Evolutionary conservation across 2,329 filamentous ascomycete species (phyloP), one percentile per base, ranked within the genome.

Genomic region (Fusarium transvaalense): DNA sequence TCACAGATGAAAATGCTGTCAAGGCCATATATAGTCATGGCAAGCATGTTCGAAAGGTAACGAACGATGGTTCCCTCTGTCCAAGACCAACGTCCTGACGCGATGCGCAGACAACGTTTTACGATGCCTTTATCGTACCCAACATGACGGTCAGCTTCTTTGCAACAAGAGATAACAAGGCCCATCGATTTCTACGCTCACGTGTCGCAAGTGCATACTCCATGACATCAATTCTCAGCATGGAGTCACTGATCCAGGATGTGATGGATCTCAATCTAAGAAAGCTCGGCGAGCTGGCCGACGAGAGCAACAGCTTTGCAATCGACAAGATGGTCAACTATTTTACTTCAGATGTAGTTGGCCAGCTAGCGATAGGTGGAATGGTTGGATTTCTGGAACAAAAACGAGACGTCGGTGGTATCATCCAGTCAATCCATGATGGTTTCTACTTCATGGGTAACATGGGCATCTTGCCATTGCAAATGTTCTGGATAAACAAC

Each of bases 141-240:
- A 56, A 66, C 10, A 66, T 64, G 61, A 66, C 56, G 0, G 27
- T 64, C 23, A 66, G 64, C 21, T 61, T 66, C 15, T 66, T 66
- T 19, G 53, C 61, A 0, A 47, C 64, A 1, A 64, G 50, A 4
- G 56, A 66, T 3, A 43, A 53, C 4, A 57, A 51, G 10, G 43
- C 52, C 6, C 64, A 66, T 41, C 56, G 64, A 17, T 47, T 54
- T 9, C 61, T 66, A 3, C 39, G 61, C 2, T 66, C 64, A 1
- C 56, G 64, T 0, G 61, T 66, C 3, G 60, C 64, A 5, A 42
- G 38, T 10, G 52, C 61, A 2, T 66, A 66, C 21, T 64, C 64
- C 1, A 66, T 64, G 64, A 64, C 64, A 10, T 51, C 56, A 1
- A 64, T 64, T 9, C 43, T 66, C 6, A 23, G 17, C 12, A 64